phyloP scores from a whole-genome alignment of 2,329 filamentous ascomycete species.

The Arachnopeziza araneosa region DNA sequence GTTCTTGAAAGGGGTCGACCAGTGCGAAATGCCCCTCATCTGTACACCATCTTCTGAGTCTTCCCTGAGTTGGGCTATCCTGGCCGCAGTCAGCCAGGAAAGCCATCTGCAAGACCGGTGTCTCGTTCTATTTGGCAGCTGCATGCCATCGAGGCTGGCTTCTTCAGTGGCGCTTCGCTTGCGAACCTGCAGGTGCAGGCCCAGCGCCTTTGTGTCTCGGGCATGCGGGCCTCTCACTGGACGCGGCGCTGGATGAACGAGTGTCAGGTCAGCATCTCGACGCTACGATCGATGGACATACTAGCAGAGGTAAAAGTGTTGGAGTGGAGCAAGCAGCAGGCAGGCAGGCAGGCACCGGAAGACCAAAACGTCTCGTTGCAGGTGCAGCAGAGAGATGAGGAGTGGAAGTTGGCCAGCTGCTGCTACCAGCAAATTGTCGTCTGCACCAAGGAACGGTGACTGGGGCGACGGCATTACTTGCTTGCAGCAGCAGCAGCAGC shows the following conservation, averaged over 20 bases:
- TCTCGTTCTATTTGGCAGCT: constrained; percentile 3
- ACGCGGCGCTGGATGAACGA: constrained; percentile 7
- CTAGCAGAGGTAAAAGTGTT: constrained; percentile 4
- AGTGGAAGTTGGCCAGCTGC: too few species aligned
- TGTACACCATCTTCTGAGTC: neutral
- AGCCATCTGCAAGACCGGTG: neutral
- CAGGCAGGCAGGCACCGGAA: too few species aligned
- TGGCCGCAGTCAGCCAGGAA: neutral
- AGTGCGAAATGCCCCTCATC: neutral
- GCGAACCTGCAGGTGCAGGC: neutral
- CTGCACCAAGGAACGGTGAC: neutral
- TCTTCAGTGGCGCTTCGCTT: neutral
- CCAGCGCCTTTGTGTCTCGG: constrained; percentile 4
- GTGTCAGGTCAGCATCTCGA: constrained; percentile 1
- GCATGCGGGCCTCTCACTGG: constrained; percentile 7
- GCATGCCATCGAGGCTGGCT: constrained; percentile 4
- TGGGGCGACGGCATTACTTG: too few species aligned
- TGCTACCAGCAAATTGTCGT: neutral
- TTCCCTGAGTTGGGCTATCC: neutral
- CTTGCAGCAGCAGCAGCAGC: too few species aligned
- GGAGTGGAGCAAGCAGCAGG: constrained; percentile 15
- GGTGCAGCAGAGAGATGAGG: too few species aligned
- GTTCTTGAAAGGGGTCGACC: neutral
- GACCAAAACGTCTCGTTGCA: neutral
- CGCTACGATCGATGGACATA: constrained; percentile 3